A percentile compares a stretch with the other conserved stretches of the same genome.
Evolutionary conservation across 2,329 filamentous ascomycete species (phyloP).

Genomic region (Cladobotryum protrusum): DNA sequence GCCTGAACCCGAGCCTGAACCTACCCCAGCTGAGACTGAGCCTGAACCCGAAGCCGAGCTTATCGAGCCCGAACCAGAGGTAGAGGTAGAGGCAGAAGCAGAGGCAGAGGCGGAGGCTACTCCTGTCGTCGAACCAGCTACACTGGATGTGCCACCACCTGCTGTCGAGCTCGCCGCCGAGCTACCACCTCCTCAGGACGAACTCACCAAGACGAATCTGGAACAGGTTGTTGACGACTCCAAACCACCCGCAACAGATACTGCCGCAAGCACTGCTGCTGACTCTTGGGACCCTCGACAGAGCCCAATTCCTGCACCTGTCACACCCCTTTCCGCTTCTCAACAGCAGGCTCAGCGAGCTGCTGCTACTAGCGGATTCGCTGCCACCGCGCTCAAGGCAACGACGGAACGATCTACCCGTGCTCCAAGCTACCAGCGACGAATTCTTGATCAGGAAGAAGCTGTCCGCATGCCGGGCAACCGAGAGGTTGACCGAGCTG

Average conservation of each 20-base stretch:
- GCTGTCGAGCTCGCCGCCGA: slow-evolving; percentile 46
- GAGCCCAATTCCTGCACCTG: slow-evolving; percentile 51
- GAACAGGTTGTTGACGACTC: slow-evolving; percentile 84
- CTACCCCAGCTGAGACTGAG: slow-evolving; percentile 29
- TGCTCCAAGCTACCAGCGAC: slow-evolving; percentile 74
- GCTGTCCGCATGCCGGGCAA: slow-evolving; percentile 97
- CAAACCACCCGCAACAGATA: slow-evolving; percentile 68
- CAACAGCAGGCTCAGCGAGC: slow-evolving; percentile 52
- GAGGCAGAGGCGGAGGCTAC: slow-evolving; percentile 30
- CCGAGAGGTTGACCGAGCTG: slow-evolving; percentile 85
- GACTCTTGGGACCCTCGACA: slow-evolving; percentile 74
- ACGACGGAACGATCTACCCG: slow-evolving; percentile 58
- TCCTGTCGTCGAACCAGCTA: slow-evolving; percentile 27
- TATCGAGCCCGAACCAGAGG: slow-evolving; percentile 28
- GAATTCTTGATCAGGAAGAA: slow-evolving; percentile 90
- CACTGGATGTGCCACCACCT: slow-evolving; percentile 17
- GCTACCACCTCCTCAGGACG: slow-evolving; percentile 67
- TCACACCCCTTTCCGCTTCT: slow-evolving; percentile 59
- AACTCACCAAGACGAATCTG: slow-evolving; percentile 86
- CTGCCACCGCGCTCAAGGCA: slow-evolving; percentile 76
- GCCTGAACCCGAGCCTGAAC: slow-evolving; percentile 33
- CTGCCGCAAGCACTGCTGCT: slow-evolving; percentile 80
- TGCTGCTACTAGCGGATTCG: slow-evolving; percentile 59
- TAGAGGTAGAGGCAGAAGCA: slow-evolving; percentile 20
- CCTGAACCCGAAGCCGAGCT: slow-evolving; percentile 32